Percentiles rank a stretch among this genome's conserved stretches.
These are phyloP conservation scores for Lophiotrema nucula DNA, from an alignment of 495 filamentous ascomycete genomes.

Conservation along the genomic window DNA sequence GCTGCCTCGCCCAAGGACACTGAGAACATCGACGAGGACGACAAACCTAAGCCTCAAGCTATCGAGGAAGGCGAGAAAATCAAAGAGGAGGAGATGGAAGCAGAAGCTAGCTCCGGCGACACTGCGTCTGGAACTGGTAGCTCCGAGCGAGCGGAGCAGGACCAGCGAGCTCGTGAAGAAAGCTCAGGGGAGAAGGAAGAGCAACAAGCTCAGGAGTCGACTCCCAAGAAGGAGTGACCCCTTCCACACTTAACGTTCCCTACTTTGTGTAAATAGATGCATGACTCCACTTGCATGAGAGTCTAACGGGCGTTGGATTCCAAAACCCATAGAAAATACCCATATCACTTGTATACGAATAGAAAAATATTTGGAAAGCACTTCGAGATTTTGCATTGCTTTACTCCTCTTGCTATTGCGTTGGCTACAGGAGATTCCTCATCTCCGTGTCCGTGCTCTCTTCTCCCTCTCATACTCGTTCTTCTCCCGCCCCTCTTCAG, in stretches of 20 bases:
- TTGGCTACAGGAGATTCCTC: too few species aligned
- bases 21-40: slow-evolving; percentile 82
- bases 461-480: slow-evolving; percentile 90
- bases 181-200: background rate
- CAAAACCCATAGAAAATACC: background rate
- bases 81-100: slow-evolving; percentile 3
- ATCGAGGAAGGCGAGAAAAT: slow-evolving; percentile 42
- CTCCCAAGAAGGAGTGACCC: background rate
- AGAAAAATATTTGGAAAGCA: background rate
- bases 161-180: slow-evolving; percentile 8
- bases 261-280: slow-evolving; percentile 5
- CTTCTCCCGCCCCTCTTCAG: slow-evolving; percentile 79
- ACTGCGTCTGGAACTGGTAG: background rate
- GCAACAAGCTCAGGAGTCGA: background rate
- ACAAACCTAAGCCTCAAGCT: slow-evolving; percentile 48
- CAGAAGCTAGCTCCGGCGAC: slow-evolving; percentile 23
- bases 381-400: background rate
- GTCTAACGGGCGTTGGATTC: too few species aligned
- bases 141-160: slow-evolving; percentile 20
- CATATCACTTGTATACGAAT: background rate
- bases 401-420: too few species aligned
- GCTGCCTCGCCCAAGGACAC: slow-evolving; percentile 63
- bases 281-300: background rate
- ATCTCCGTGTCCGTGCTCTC: slow-evolving; percentile 61
- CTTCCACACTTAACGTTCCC: background rate